Conservation (phyloP, 768 basidiomycete species). For the Lactarius indigo region DNA sequence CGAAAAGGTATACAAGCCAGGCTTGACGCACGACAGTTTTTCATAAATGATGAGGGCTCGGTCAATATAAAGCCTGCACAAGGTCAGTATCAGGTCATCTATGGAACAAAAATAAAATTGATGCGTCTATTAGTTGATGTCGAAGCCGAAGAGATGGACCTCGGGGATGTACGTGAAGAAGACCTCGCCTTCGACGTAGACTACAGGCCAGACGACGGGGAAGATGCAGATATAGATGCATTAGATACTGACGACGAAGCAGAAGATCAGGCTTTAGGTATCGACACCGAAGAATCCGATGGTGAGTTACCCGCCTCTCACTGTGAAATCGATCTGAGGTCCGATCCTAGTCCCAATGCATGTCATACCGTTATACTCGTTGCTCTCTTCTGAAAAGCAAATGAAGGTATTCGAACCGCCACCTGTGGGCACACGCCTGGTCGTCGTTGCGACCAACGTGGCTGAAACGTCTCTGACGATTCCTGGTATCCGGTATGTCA, state of each 20-base stretch:
- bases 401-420: slow-evolving; percentile 89
- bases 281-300: slow-evolving; percentile 64
- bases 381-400: slow-evolving; percentile 90
- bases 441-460: slow-evolving; percentile 94
- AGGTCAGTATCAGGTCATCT: slow-evolving; percentile 35
- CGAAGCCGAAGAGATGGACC: slow-evolving; percentile 78
- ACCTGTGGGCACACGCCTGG: slow-evolving; percentile 75
- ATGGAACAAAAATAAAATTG: background rate
- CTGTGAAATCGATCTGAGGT: slow-evolving; percentile 3
- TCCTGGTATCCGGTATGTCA: slow-evolving; percentile 95
- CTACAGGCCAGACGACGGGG: slow-evolving; percentile 38
- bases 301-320: slow-evolving; percentile 37
- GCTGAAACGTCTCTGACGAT: slow-evolving; percentile 98
- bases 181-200: slow-evolving; percentile 70
- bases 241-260: slow-evolving; percentile 68
- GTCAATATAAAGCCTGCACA: slow-evolving; percentile 42
- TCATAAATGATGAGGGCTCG: slow-evolving; percentile 9
- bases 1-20: slow-evolving; percentile 24
- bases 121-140: slow-evolving; percentile 50
- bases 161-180: slow-evolving; percentile 47
- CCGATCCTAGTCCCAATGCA: slow-evolving; percentile 77
- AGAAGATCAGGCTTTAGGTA: slow-evolving; percentile 52
- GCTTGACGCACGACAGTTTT: slow-evolving; percentile 15
- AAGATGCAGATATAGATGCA: slow-evolving; percentile 69
- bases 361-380: slow-evolving; percentile 89